These are phyloP conservation scores for Pichiaceae sp. DNA, from an alignment of 1,139 yeast species.

Conservation along the genomic window DNA sequence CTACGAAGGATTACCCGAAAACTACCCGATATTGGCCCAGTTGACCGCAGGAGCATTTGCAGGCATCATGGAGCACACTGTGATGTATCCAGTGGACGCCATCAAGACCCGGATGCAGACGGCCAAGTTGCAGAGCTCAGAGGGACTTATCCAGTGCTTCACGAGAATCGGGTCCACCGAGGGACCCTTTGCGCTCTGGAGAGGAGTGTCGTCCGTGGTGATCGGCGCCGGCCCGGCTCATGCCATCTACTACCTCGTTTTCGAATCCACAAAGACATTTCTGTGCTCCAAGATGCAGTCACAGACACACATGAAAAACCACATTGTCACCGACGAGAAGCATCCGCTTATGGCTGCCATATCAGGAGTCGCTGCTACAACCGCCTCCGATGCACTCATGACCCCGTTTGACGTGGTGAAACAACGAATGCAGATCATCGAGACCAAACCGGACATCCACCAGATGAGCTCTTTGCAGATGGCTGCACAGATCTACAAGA, in stretches of 20 bases:
- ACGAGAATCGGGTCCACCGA: conserved; percentile 77
- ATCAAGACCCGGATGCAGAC: conserved; percentile 95
- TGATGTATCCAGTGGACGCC: conserved; percentile 94
- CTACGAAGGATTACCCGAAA: conserved; percentile 87
- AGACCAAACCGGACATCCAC: neutral
- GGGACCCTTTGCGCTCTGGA: conserved; percentile 85
- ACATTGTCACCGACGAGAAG: conserved; percentile 48
- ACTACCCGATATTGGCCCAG: conserved; percentile 77
- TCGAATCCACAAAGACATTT: conserved; percentile 71
- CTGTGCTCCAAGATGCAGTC: conserved; percentile 23
- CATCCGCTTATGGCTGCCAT: conserved; percentile 77
- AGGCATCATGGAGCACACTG: conserved; percentile 96
- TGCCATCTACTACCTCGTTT: conserved; percentile 94
- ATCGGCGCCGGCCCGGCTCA: conserved; percentile 99
- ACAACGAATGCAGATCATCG: conserved; percentile 61
- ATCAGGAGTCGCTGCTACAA: conserved; percentile 93
- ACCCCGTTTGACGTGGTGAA: conserved; percentile 95
- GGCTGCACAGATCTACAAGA: conserved; percentile 45
- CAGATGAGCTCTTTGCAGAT: conserved; percentile 18
- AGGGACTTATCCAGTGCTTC: conserved; percentile 49
- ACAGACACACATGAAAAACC: conserved; percentile 4
- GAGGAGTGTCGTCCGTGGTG: conserved; percentile 89
- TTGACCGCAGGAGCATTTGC: conserved; percentile 94
- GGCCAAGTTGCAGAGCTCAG: conserved; percentile 25
- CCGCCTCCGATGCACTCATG: conserved; percentile 91